phyloP scores from a whole-genome alignment of 176 grass and related monocot genomes.

The Carex pumila region DNA sequence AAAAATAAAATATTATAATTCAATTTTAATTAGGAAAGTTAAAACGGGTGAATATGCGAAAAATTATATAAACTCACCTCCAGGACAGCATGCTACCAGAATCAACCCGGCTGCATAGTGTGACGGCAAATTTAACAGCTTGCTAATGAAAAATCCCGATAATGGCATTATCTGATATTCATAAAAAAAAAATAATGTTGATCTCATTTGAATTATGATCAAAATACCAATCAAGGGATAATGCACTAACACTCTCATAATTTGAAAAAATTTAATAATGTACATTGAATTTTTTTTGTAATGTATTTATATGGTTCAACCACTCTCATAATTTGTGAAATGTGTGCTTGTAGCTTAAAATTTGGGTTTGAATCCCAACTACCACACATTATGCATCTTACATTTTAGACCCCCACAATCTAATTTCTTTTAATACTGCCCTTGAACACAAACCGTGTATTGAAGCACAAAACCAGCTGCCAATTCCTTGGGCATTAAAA shows the following conservation, averaged over 20 bases:
- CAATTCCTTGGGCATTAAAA: constrained; percentile 87
- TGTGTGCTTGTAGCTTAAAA: no score
- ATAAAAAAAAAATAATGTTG: constrained; percentile 6
- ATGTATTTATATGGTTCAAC: no score
- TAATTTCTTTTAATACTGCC: no score
- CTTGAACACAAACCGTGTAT: constrained; percentile 46
- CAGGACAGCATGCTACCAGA: constrained; percentile 75
- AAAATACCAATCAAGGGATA: background rate
- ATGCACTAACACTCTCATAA: background rate
- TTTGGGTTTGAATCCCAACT: no score
- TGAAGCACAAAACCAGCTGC: constrained; percentile 69
- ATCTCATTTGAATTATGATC: background rate
- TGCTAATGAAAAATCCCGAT: constrained; percentile 65
- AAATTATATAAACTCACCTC: constrained; percentile 34
- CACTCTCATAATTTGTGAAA: no score
- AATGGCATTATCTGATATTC: constrained; percentile 78
- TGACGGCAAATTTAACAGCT: constrained; percentile 63
- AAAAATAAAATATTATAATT: background rate
- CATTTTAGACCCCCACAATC: no score
- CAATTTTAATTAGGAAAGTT: constrained; percentile 21
- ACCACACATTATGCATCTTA: no score
- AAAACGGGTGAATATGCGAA: background rate
- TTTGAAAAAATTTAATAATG: no score
- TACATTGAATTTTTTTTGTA: no score
- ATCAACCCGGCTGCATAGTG: constrained; percentile 87